Base-by-base conservation (phyloP, 768 basidiomycete species). In the Filobasidium wieringae region DNA sequence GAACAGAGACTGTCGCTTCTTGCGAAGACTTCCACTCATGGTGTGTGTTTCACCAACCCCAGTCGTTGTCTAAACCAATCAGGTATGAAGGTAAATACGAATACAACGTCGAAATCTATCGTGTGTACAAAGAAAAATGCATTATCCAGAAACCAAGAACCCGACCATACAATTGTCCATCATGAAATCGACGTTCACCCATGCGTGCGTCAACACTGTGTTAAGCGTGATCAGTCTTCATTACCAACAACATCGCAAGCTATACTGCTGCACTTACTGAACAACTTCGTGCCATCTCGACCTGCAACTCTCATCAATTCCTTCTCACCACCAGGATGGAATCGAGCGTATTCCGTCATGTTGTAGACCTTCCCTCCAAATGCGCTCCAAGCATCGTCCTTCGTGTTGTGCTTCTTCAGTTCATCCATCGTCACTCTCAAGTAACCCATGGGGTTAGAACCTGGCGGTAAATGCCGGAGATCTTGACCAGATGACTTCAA, bases 101-200 rank as follows among this genome's bases (percentile, higher is more conserved):
- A n/a, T n/a, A n/a, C n/a, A n/a, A n/a, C n/a, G n/a, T n/a, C n/a
- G n/a, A n/a, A n/a, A n/a, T n/a, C n/a, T n/a, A n/a, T n/a, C n/a
- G n/a, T n/a, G n/a, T n/a, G n/a, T n/a, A n/a, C n/a, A n/a, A n/a
- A n/a, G n/a, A n/a, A n/a, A n/a, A n/a, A n/a, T n/a, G n/a, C n/a
- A n/a, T n/a, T 47, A 47, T 24, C 43, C 43, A 27, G 43, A 22
- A 4, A 91, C 82, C 37, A 99, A 76, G 67, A 95, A 87, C 15
- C 93, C 93, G 34, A 99, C 86, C 45, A 95, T 77, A 72, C 89
- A 96, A 32, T 83, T 80, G 69, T 96, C 92, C 22, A 99, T 78
- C 88, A 97, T 95, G 65, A 85, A 85, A 51, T 99, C 93, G n/a
- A 80, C 82, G 64, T 89, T 96, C 31, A 99, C 91, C 93, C 93